These are phyloP conservation scores for Hanseniaspora lindneri DNA, from an alignment of 805 yeast species.

Conservation along the genomic window DNA sequence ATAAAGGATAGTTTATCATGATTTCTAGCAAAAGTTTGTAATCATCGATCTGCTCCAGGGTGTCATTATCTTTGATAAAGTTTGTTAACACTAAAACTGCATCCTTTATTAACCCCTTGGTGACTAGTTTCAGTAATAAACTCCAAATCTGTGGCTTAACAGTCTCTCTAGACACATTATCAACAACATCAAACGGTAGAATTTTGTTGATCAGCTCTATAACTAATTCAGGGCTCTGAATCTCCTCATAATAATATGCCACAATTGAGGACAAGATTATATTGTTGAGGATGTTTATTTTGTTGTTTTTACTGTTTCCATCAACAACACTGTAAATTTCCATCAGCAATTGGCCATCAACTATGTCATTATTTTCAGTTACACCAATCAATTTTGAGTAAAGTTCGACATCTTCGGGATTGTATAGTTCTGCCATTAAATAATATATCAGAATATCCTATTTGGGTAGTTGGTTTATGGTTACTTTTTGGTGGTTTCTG, in stretches of 20 bases:
- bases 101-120: neutral
- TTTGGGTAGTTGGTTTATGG: no score
- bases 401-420: neutral
- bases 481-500: no score
- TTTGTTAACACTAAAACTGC: neutral
- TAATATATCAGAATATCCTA: no score
- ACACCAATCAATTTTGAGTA: neutral
- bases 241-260: conserved; percentile 8
- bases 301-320: neutral
- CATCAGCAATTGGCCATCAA: conserved; percentile 18
- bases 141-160: conserved; percentile 1
- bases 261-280: conserved; percentile 5
- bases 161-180: neutral
- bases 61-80: neutral
- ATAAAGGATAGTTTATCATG: conserved; percentile 2
- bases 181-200: neutral
- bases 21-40: conserved; percentile 3
- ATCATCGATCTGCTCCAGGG: neutral
- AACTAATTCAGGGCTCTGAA: neutral
- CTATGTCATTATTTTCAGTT: conserved; percentile 3
- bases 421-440: neutral
- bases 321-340: conserved; percentile 17
- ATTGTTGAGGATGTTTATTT: conserved; percentile 10
- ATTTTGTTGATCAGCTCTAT: conserved; percentile 4
- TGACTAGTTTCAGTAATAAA: neutral